Base-by-base conservation (phyloP, 176 grass and related monocot species). In the Thinopyrum elongatum region DNA sequence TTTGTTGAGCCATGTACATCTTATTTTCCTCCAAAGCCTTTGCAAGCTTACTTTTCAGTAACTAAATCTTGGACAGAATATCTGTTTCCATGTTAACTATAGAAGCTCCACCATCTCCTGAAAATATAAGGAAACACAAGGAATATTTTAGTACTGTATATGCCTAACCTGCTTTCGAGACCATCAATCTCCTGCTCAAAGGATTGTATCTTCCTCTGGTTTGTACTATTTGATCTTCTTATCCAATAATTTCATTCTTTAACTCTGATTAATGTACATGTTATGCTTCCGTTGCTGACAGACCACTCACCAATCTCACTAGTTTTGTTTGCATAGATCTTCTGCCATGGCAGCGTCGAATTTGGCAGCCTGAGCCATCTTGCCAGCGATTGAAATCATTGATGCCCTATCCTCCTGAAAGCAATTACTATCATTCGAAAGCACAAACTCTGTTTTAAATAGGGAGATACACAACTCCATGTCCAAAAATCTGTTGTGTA, bases 291-390 rank as follows among this genome's bases (percentile, higher is more conserved):
- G 88, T 91, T 69, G 87, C 73, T 39, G 92, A 91, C 60, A 94
- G 88, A 85, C 95, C 92, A 89, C 90, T 95, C 88, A 95, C 88
- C 73, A 98, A 58, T 76, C 94, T 93, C 82, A 94, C 62, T 39
- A 98, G 89, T 70, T 95, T 98, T 82, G 90, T 92, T 79, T 98
- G 89, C 83, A 98, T 88, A 30, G 90, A 88, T 82, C 87, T 91
- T 92, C 85, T 98, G 91, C 95, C 95, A 87, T 90, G 44, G 82
- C 87, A 89, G 90, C 93, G 38, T 92, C 93, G 46, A 83, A 95
- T 76, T 98, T 98, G 79, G 85, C 33, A 88, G 88, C 78, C 71
- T 94, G 91, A 28, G 94, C 85, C 96, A 95, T 98, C 88, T 94
- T 98, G 70, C 59, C 90, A 79, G 93, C 90, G 49, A 90, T 38